phyloP scores from a whole-genome alignment of 495 filamentous ascomycete species.

The Penicillium manginii region DNA sequence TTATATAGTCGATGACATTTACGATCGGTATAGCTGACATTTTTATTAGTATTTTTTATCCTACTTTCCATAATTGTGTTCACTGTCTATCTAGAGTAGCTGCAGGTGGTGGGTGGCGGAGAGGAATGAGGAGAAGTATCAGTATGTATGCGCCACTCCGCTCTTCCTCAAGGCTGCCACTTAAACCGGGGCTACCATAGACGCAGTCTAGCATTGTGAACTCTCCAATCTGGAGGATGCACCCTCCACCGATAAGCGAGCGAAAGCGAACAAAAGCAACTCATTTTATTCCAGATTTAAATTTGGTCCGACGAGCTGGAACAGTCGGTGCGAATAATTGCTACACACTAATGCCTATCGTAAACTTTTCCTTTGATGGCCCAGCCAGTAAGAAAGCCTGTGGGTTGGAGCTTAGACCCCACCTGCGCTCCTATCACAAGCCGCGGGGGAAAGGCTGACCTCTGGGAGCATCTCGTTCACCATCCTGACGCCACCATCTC shows the following conservation, averaged over 20 bases:
- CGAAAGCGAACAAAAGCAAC: constrained; percentile 10
- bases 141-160: constrained; percentile 1
- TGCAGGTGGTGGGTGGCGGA: background rate
- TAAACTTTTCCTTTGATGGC: constrained; percentile 13
- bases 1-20: too few species aligned
- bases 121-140: background rate
- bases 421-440: constrained; percentile 25
- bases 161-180: background rate
- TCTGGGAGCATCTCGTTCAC: constrained; percentile 4
- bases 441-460: constrained; percentile 20
- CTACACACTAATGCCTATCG: constrained; percentile 11
- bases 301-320: constrained; percentile 18
- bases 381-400: constrained; percentile 13
- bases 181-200: background rate
- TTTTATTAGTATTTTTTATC: too few species aligned
- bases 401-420: constrained; percentile 25
- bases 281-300: constrained; percentile 17
- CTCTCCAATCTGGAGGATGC: background rate
- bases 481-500: constrained; percentile 18
- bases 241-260: constrained; percentile 19
- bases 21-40: too few species aligned
- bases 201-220: background rate
- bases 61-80: background rate
- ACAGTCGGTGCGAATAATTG: constrained; percentile 17
- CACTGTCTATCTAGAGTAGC: background rate